Percentiles rank a stretch among this genome's conserved stretches.
These are phyloP conservation scores for Saxophila tyrrhenica DNA, from an alignment of 495 filamentous ascomycete genomes.

Conservation along the genomic window DNA sequence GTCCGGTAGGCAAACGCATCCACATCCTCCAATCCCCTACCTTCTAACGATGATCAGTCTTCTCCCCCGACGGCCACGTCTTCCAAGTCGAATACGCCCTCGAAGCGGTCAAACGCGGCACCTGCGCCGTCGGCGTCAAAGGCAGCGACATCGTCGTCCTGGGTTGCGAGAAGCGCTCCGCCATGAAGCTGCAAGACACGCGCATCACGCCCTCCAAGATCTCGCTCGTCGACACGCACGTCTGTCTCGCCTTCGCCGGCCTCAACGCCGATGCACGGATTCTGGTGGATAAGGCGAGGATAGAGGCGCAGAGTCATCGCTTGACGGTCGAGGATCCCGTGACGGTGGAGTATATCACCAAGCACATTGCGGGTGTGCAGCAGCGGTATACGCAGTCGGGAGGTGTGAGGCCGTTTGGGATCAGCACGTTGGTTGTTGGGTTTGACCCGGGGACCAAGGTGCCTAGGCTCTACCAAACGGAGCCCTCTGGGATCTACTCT, in stretches of 20 bases:
- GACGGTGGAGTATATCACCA: slow-evolving; percentile 97
- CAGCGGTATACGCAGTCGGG: slow-evolving; percentile 97
- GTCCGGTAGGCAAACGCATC: slow-evolving; percentile 22
- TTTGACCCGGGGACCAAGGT: slow-evolving; percentile 84
- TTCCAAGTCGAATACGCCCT: slow-evolving; percentile 99
- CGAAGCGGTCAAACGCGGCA: slow-evolving; percentile 97
- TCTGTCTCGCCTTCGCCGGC: slow-evolving; percentile 91
- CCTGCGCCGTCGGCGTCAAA: slow-evolving; percentile 96
- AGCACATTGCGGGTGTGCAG: slow-evolving; percentile 94
- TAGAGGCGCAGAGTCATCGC: slow-evolving; percentile 95
- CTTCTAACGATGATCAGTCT: slow-evolving; percentile 4
- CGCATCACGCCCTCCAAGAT: slow-evolving; percentile 99
- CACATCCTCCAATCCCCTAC: no score
- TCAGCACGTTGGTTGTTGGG: slow-evolving; percentile 92
- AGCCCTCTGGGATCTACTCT: slow-evolving; percentile 95
- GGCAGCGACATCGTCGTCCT: slow-evolving; percentile 88
- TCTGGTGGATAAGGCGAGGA: slow-evolving; percentile 88
- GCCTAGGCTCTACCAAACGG: slow-evolving; percentile 90
- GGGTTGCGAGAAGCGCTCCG: slow-evolving; percentile 95
- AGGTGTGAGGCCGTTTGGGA: slow-evolving; percentile 93
- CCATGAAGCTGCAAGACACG: slow-evolving; percentile 98
- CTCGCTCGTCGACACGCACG: slow-evolving; percentile 84
- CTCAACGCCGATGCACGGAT: slow-evolving; percentile 96
- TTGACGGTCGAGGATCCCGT: slow-evolving; percentile 97
- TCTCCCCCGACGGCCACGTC: slow-evolving; percentile 94